These are phyloP conservation scores for Xylariaceae sp. DNA, from an alignment of 2,329 filamentous ascomycete genomes.

Conservation along the genomic window DNA sequence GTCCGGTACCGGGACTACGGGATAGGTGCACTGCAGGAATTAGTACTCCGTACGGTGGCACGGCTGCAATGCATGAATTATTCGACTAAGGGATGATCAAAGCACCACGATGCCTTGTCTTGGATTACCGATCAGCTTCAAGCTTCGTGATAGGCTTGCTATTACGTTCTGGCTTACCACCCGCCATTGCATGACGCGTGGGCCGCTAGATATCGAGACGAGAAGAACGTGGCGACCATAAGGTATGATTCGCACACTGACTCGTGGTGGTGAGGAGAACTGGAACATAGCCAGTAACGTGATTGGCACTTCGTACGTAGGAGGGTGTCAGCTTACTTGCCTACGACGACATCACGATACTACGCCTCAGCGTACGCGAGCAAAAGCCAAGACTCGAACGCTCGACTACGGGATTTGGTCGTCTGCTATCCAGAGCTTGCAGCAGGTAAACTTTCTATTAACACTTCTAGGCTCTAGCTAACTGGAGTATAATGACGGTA, in stretches of 20 bases:
- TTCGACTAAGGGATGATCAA: background rate
- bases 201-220: background rate
- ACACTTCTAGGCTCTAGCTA: no score
- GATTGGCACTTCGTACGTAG: background rate
- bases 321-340: background rate
- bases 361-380: background rate
- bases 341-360: background rate
- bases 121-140: background rate
- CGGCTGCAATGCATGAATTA: background rate
- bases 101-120: background rate
- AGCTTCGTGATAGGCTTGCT: background rate
- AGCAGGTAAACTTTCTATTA: background rate
- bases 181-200: background rate
- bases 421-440: background rate
- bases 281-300: background rate
- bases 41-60: background rate
- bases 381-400: background rate
- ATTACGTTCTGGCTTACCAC: background rate
- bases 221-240: background rate
- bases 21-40: background rate
- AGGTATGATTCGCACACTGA: background rate
- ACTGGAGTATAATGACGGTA: no score
- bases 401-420: background rate
- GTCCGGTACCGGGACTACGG: no score
- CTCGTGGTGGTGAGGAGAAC: background rate